phyloP scores from a whole-genome alignment of 805 yeast species.

The Metschnikowia arizonensis region DNA sequence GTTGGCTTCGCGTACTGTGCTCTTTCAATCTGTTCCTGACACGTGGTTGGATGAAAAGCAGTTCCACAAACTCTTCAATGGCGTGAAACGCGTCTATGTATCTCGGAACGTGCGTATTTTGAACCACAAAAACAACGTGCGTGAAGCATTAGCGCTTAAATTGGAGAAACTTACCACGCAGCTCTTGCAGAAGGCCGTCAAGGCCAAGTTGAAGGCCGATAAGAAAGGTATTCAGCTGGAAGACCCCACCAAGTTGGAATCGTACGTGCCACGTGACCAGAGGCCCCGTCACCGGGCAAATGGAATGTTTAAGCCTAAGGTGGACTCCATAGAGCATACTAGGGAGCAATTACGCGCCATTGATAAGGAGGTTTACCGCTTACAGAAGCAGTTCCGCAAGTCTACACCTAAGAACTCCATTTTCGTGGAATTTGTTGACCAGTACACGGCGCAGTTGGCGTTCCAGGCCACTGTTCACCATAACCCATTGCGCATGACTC shows the following conservation, averaged over 20 bases:
- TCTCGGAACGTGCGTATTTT: constrained; percentile 61
- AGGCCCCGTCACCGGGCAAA: constrained; percentile 55
- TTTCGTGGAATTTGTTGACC: constrained; percentile 74
- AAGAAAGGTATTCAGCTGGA: constrained; percentile 48
- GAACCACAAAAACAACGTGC: constrained; percentile 50
- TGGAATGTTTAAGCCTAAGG: constrained; percentile 49
- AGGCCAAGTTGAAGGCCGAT: constrained; percentile 57
- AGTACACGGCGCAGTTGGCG: constrained; percentile 72
- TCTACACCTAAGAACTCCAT: constrained; percentile 70
- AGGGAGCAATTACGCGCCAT: constrained; percentile 53
- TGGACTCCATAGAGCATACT: constrained; percentile 58
- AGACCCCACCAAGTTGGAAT: constrained; percentile 42
- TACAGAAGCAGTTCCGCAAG: constrained; percentile 49
- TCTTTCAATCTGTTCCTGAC: constrained; percentile 81
- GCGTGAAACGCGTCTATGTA: constrained; percentile 79
- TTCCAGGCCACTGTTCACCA: constrained; percentile 61
- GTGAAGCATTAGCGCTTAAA: constrained; percentile 55
- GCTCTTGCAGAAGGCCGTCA: constrained; percentile 58
- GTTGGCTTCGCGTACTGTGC: constrained; percentile 73
- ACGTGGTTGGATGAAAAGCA: constrained; percentile 67
- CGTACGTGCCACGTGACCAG: constrained; percentile 61
- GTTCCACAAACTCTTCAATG: constrained; percentile 70
- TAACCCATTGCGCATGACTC: constrained; percentile 58
- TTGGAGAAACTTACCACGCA: constrained; percentile 66
- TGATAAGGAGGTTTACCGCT: constrained; percentile 50